Base-by-base conservation (phyloP, 495 filamentous ascomycete species). In the Stereocaulon alpinum region DNA sequence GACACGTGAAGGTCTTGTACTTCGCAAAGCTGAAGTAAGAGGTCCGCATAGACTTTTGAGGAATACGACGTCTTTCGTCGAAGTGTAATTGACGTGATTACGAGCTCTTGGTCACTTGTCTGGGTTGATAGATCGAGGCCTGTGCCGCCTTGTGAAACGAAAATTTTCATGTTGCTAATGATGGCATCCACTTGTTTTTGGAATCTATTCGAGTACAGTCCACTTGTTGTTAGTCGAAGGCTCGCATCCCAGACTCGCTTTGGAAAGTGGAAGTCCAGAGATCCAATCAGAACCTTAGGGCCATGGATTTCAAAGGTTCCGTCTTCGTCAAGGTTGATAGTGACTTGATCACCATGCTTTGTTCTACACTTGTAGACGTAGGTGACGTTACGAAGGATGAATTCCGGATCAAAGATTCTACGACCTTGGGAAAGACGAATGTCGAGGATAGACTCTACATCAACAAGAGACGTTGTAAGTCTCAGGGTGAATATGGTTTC, bases 351-450 rank as follows among this genome's bases (percentile, higher is more conserved):
- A 10, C 60, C 48, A 0, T 53, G 20, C 15, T 61, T 64, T 0
- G 66, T 64, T 22, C 50, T 65, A 58, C 81, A 83, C 17, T 68
- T 69, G 42, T 81, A 80, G 24, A 82, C 77, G 61, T 85, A 86
- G 2, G 69, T 60, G 4, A 79, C 68, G 30, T 57, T 70, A 24
- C 65, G 63, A 3, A 65, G 63, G 7, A 54, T 61, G 17, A 68
- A 64, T 0, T 66, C 54, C 11, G 63, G 54, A 15, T 71, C 65
- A 43, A 78, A 77, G 3, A 78, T 29, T 1, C 62, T 63, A 30
- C 22, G 54, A 14, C 64, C 67, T 6, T 64, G 63, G 1, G 67
- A 63, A 17, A 63, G 60, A 20, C 67, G 68, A 41, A 75, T 34
- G 53, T 70, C 64, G 0, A 77, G 29, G 30, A 77, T 68, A 22